Base-by-base conservation (phyloP, 2,329 filamentous ascomycete species). In the Colletotrichum sp. region DNA sequence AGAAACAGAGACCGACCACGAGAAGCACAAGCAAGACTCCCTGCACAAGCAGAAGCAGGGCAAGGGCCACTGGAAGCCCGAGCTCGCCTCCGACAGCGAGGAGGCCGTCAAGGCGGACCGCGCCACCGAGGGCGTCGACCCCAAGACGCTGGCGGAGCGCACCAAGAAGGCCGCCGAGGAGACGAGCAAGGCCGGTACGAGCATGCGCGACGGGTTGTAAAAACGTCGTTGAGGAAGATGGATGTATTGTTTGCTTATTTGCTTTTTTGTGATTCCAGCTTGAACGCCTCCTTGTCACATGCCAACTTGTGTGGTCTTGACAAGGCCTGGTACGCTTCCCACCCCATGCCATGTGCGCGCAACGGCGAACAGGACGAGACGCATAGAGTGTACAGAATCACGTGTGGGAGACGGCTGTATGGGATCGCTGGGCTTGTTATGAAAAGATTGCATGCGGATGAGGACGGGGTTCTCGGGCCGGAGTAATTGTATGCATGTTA, bases 51-150 rank as follows among this genome's bases (percentile, higher is more conserved):
- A 95, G 76, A 92, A 93, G 83, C 85, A 90, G 52, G 95, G 94
- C 76, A 89, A 91, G 83, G 93, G 89, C 69, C 90, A 95, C 82
- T 97, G 95, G 95, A 94, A 94, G 86, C 89, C 93, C 26, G 92
- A 94, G 83, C 88, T 98, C 66, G 95, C 95, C 5, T 94, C 92
- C 66, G 92, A 95, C 85, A 95, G 93, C 84, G 95, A 98, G 88
- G 94, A 95, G 83, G 92, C 91, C 80, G 89, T 97, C 85, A 93
- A 91, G 87, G 94, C 92, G 55, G 94, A 94, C 82, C 90, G 90
- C 34, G 80, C 85, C 18, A 32, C 26, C 57, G 79, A 83, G 62
- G 49, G 79, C n/a, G 84, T 87, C 75, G 84, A 88, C 66, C 84
- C 89, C 78, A 85, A 85, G 77, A 80, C 85, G 68, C 81, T 93